A percentile compares a stretch with the other conserved stretches of the same genome.
Evolutionary conservation across 495 filamentous ascomycete genomes (phyloP).

Genomic region (Tuber melanosporum): DNA sequence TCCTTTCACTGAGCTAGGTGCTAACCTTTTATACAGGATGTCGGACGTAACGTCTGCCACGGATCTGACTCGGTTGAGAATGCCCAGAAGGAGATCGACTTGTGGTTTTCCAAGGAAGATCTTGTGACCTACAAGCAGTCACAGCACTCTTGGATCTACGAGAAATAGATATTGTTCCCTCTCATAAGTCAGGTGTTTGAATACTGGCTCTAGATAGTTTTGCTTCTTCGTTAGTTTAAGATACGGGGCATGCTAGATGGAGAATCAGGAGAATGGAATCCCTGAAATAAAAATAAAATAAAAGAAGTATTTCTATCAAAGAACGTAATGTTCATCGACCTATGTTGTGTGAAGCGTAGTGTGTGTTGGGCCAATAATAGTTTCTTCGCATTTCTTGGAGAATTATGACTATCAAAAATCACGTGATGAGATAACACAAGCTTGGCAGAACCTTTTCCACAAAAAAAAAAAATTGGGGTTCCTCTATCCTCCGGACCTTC

Average conservation of each 20-base stretch:
- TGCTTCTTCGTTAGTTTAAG: not conserved
- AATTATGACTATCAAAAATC: not conserved
- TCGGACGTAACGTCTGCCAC: constrained; percentile 99
- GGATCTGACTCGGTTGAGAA: constrained; percentile 96
- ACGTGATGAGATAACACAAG: constrained; percentile 16
- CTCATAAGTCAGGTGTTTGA: not conserved
- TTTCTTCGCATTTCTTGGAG: not conserved
- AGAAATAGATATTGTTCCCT: constrained; percentile 53
- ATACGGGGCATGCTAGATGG: not conserved
- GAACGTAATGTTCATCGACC: not conserved
- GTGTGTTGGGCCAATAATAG: not conserved
- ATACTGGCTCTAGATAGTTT: constrained; percentile 1
- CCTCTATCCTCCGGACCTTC: constrained; percentile 10
- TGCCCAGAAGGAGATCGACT: constrained; percentile 97
- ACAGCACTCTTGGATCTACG: constrained; percentile 88
- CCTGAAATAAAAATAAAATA: constrained; percentile 15
- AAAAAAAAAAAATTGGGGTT: constrained; percentile 30
- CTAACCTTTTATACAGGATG: constrained; percentile 52
- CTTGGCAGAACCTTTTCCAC: constrained; percentile 31
- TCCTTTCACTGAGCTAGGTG: constrained; percentile 13
- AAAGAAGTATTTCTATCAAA: constrained; percentile 11
- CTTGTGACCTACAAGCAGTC: constrained; percentile 70
- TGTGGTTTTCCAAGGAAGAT: constrained; percentile 91
- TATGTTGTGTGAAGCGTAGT: not conserved
- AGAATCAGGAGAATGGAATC: constrained; percentile 1